phyloP scores from a whole-genome alignment of 257 asterid genomes.

The Striga asiatica region DNA sequence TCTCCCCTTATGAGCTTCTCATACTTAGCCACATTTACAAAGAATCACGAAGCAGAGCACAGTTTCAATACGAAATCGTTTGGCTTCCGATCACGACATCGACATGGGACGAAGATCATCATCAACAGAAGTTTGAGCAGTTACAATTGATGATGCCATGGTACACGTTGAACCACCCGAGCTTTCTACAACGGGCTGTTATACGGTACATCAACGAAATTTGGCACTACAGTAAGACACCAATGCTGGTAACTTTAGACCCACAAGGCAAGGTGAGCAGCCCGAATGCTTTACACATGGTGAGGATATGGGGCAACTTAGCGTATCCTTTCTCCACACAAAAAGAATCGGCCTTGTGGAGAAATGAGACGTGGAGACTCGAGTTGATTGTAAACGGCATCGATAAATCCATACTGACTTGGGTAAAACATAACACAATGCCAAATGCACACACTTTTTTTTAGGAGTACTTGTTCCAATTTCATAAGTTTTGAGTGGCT shows the following conservation, averaged over 20 bases:
- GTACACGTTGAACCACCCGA: slow-evolving; percentile 58
- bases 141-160: slow-evolving; percentile 62
- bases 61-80: slow-evolving; percentile 53
- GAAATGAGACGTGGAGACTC: slow-evolving; percentile 50
- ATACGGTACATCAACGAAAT: slow-evolving; percentile 39
- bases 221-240: slow-evolving; percentile 64
- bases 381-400: slow-evolving; percentile 48
- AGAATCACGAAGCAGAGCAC: slow-evolving; percentile 31
- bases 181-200: slow-evolving; percentile 57
- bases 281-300: slow-evolving; percentile 58
- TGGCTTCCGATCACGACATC: slow-evolving; percentile 53
- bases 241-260: slow-evolving; percentile 64
- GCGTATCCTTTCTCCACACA: slow-evolving; percentile 53
- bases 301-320: slow-evolving; percentile 73
- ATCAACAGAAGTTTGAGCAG: slow-evolving; percentile 28
- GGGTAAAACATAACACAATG: slow-evolving; percentile 41
- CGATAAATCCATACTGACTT: slow-evolving; percentile 35
- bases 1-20: slow-evolving; percentile 45
- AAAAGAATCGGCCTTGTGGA: slow-evolving; percentile 55
- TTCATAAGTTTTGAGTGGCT: too few species aligned
- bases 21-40: slow-evolving; percentile 34
- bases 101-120: slow-evolving; percentile 28
- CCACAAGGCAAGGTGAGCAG: slow-evolving; percentile 49
- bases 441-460: neutral
- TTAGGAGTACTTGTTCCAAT: too few species aligned